phyloP scores from a whole-genome alignment of 768 basidiomycete genomes.

The Imleria badia region DNA sequence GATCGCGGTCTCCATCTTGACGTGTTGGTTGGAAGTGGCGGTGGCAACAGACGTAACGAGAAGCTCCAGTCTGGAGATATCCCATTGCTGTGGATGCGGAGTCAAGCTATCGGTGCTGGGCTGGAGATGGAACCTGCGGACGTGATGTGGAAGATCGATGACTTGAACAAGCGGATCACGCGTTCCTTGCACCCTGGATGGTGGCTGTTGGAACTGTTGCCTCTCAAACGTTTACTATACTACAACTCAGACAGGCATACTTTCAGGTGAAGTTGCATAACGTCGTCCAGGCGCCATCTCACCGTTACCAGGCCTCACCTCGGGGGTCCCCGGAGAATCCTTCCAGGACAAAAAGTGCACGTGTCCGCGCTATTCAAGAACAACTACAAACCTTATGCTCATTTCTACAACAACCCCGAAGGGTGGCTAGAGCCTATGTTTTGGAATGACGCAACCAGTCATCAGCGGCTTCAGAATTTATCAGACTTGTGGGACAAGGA shows the following conservation, averaged over 20 bases:
- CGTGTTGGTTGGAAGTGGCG: slow-evolving; percentile 16
- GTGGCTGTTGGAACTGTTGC: slow-evolving; percentile 27
- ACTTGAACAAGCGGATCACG: slow-evolving; percentile 24
- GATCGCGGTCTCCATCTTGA: not conserved
- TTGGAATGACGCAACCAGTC: slow-evolving; percentile 28
- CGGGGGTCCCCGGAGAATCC: slow-evolving; percentile 25
- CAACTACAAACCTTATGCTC: slow-evolving; percentile 28
- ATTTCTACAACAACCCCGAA: slow-evolving; percentile 20
- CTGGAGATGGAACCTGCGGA: slow-evolving; percentile 22
- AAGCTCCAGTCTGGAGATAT: slow-evolving; percentile 29
- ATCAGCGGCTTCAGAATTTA: slow-evolving; percentile 15
- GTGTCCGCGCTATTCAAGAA: slow-evolving; percentile 31
- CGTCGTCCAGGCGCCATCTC: not conserved
- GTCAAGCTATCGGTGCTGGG: slow-evolving; percentile 28
- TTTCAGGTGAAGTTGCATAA: slow-evolving; percentile 7
- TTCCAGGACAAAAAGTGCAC: slow-evolving; percentile 33
- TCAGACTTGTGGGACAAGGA: slow-evolving; percentile 30
- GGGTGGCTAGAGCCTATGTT: slow-evolving; percentile 31
- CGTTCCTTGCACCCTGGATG: slow-evolving; percentile 14
- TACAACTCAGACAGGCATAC: slow-evolving; percentile 27
- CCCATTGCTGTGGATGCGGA: slow-evolving; percentile 33
- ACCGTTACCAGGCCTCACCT: slow-evolving; percentile 25
- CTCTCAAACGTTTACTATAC: slow-evolving; percentile 28
- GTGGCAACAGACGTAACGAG: slow-evolving; percentile 29
- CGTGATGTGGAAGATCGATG: slow-evolving; percentile 30